Conservation (phyloP, 768 basidiomycete genomes). For the Lactarius deliciosus region DNA sequence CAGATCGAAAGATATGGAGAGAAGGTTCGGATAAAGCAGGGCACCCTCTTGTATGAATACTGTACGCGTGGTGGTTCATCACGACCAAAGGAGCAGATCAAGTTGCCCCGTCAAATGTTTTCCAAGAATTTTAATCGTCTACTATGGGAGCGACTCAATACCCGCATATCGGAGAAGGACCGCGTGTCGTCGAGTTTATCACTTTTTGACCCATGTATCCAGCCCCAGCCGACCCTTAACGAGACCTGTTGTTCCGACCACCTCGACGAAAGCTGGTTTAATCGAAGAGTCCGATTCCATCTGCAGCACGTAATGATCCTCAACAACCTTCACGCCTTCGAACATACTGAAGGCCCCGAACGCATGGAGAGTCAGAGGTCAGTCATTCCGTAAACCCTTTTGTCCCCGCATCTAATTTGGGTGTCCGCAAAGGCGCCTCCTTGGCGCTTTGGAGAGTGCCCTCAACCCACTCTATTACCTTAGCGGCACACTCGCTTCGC, state of each 20-base stretch:
- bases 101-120: slow-evolving; percentile 11
- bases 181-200: neutral
- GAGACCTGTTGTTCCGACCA: slow-evolving; percentile 37
- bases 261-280: slow-evolving; percentile 40
- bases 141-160: slow-evolving; percentile 11
- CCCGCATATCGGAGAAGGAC: slow-evolving; percentile 8
- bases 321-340: slow-evolving; percentile 34
- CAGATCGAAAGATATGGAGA: slow-evolving; percentile 16
- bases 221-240: slow-evolving; percentile 36
- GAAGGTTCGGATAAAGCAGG: neutral
- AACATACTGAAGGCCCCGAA: neutral
- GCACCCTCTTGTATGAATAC: slow-evolving; percentile 3
- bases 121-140: neutral
- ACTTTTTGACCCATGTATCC: slow-evolving; percentile 20
- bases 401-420: neutral
- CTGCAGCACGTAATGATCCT: slow-evolving; percentile 52
- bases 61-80: neutral
- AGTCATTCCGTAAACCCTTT: neutral
- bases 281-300: slow-evolving; percentile 44
- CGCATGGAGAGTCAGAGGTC: slow-evolving; percentile 19
- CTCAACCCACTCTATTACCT: slow-evolving; percentile 47
- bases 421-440: slow-evolving; percentile 1
- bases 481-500: slow-evolving; percentile 45
- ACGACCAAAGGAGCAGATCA: neutral
- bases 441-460: slow-evolving; percentile 44